These are phyloP conservation scores for Taphrina flavorubra DNA, from an alignment of 1,139 yeast species.

Conservation along the genomic window DNA sequence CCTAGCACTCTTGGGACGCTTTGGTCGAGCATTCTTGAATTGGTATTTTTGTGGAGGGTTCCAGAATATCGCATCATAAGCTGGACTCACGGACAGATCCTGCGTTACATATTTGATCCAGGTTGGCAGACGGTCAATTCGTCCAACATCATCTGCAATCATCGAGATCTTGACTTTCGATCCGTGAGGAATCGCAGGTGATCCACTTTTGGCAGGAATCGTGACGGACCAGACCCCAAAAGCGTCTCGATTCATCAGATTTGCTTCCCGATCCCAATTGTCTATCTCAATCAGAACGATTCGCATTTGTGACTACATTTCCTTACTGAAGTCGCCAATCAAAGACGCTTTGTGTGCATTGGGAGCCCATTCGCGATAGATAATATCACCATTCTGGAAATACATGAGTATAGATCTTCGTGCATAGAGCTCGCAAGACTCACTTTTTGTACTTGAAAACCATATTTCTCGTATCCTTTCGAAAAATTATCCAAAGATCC, in stretches of 20 bases:
- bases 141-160: conserved; percentile 68
- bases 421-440: neutral
- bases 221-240: conserved; percentile 73
- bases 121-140: conserved; percentile 82
- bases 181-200: conserved; percentile 77
- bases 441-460: conserved; percentile 66
- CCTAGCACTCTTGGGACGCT: conserved; percentile 69
- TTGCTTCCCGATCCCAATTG: conserved; percentile 69
- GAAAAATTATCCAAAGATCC: conserved; percentile 61
- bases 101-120: conserved; percentile 87
- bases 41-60: conserved; percentile 68
- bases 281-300: conserved; percentile 49
- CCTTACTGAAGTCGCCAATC: conserved; percentile 78
- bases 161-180: conserved; percentile 69
- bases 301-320: neutral
- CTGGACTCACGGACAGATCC: conserved; percentile 58
- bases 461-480: conserved; percentile 69
- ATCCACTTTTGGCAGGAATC: conserved; percentile 60
- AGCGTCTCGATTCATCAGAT: conserved; percentile 62
- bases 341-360: conserved; percentile 74
- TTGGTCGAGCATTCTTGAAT: conserved; percentile 62
- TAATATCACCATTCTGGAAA: conserved; percentile 58
- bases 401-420: neutral
- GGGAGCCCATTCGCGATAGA: conserved; percentile 86
- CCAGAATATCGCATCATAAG: conserved; percentile 92